These are phyloP conservation scores for Fusarium bactridioides DNA, from an alignment of 2,329 filamentous ascomycete species.

Conservation along the genomic window DNA sequence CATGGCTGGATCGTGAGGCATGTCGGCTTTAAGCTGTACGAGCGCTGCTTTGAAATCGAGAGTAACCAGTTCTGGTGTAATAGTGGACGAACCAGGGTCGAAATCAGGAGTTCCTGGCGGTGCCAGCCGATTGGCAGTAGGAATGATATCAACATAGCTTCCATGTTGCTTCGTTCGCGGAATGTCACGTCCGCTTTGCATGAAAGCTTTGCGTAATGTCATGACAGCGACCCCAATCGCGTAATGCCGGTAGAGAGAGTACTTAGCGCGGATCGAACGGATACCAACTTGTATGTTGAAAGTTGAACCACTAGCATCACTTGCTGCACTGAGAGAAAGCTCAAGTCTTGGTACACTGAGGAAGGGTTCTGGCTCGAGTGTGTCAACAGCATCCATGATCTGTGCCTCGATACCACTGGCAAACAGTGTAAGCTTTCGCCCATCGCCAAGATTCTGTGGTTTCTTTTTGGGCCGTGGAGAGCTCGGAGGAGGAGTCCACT, in stretches of 20 bases:
- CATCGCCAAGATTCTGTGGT: constrained; percentile 70
- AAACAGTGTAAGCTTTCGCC: constrained; percentile 81
- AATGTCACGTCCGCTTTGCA: constrained; percentile 58
- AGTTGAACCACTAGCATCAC: constrained; percentile 85
- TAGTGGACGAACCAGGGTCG: constrained; percentile 45
- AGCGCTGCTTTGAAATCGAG: constrained; percentile 83
- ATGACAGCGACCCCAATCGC: constrained; percentile 82
- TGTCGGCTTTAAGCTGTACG: constrained; percentile 85
- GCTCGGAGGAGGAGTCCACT: constrained; percentile 53
- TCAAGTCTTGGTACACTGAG: constrained; percentile 87
- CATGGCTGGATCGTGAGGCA: constrained; percentile 88
- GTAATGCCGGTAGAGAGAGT: constrained; percentile 94
- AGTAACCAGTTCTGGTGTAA: constrained; percentile 72
- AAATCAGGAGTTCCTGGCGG: constrained; percentile 49
- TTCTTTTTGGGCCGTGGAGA: constrained; percentile 59
- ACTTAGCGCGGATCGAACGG: constrained; percentile 81
- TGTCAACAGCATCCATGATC: constrained; percentile 86
- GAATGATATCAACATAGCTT: constrained; percentile 27
- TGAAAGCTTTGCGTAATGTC: constrained; percentile 76
- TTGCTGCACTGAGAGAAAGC: constrained; percentile 82
- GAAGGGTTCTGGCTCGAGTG: constrained; percentile 86
- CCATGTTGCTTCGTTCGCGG: constrained; percentile 46
- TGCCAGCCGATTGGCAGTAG: constrained; percentile 46
- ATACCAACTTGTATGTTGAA: constrained; percentile 87
- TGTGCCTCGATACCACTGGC: constrained; percentile 87